These are phyloP conservation scores for Kodamaea lidongshanica DNA, from an alignment of 805 yeast genomes.

Conservation along the genomic window DNA sequence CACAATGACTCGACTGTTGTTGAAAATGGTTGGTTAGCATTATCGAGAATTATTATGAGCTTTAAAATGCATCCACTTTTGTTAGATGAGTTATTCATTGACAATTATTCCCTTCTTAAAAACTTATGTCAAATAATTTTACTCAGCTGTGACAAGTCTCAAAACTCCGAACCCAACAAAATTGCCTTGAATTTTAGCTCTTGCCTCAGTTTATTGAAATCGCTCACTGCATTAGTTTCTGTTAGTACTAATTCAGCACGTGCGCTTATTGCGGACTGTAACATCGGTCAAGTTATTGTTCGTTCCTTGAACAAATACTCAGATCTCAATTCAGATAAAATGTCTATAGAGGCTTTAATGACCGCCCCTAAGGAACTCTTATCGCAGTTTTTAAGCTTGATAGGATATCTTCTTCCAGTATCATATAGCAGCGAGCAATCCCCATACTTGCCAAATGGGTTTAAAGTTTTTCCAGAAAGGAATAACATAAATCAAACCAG, in stretches of 20 bases:
- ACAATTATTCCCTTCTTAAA: slow-evolving; percentile 14
- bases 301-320: slow-evolving; percentile 49
- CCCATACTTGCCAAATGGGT: slow-evolving; percentile 22
- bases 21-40: slow-evolving; percentile 61
- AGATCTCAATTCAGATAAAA: slow-evolving; percentile 18
- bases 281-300: slow-evolving; percentile 42
- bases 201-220: slow-evolving; percentile 36
- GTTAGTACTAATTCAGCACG: slow-evolving; percentile 36
- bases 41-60: slow-evolving; percentile 51
- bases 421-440: slow-evolving; percentile 23
- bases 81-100: slow-evolving; percentile 39
- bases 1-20: slow-evolving; percentile 54
- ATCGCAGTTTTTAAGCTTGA: slow-evolving; percentile 46
- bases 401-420: slow-evolving; percentile 55
- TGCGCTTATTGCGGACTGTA: slow-evolving; percentile 41
- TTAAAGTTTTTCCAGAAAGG: slow-evolving; percentile 19
- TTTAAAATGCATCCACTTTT: slow-evolving; percentile 38
- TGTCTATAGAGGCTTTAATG: slow-evolving; percentile 66
- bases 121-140: slow-evolving; percentile 20
- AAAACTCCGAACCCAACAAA: slow-evolving; percentile 15
- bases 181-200: slow-evolving; percentile 30
- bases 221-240: slow-evolving; percentile 42
- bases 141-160: slow-evolving; percentile 23
- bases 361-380: slow-evolving; percentile 65
- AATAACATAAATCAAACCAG: slow-evolving; percentile 26